Evolutionary conservation across 257 asterid species (phyloP).

Genomic region (Penstemon eatonii): DNA sequence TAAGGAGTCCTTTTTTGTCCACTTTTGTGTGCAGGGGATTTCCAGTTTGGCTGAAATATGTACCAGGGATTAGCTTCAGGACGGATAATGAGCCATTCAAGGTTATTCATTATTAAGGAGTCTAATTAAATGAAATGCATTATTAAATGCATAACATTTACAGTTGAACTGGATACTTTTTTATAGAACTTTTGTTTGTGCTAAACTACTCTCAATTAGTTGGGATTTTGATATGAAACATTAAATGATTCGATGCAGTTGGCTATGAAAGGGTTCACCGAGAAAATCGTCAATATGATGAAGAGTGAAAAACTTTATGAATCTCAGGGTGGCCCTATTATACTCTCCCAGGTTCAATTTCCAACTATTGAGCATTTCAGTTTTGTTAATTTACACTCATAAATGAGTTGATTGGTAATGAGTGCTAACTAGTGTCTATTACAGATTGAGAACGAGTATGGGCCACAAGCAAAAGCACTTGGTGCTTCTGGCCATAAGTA

Average conservation of each 20-base stretch:
- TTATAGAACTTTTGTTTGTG: conserved; percentile 10
- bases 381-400: not conserved
- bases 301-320: conserved; percentile 71
- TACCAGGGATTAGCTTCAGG: conserved; percentile 90
- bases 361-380: not conserved
- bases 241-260: conserved; percentile 42
- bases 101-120: conserved; percentile 40
- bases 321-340: conserved; percentile 91
- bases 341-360: conserved; percentile 74
- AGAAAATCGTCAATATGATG: conserved; percentile 75
- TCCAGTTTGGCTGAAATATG: conserved; percentile 93
- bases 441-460: conserved; percentile 77
- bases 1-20: not conserved
- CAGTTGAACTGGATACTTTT: not conserved
- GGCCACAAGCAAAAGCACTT: conserved; percentile 50
- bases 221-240: conserved; percentile 5
- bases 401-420: conserved; percentile 9
- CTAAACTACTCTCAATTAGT: conserved; percentile 9
- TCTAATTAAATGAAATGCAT: conserved; percentile 9
- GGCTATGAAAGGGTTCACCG: conserved; percentile 80
- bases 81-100: conserved; percentile 89
- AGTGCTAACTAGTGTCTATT: conserved; percentile 24
- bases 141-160: not conserved
- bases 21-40: conserved; percentile 58
- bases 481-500: conserved; percentile 57